Evolutionary conservation across 352 stramenopile species (phyloP), one percentile per base, ranked within the genome.

Genomic region (Phytophthora agathidicida): DNA sequence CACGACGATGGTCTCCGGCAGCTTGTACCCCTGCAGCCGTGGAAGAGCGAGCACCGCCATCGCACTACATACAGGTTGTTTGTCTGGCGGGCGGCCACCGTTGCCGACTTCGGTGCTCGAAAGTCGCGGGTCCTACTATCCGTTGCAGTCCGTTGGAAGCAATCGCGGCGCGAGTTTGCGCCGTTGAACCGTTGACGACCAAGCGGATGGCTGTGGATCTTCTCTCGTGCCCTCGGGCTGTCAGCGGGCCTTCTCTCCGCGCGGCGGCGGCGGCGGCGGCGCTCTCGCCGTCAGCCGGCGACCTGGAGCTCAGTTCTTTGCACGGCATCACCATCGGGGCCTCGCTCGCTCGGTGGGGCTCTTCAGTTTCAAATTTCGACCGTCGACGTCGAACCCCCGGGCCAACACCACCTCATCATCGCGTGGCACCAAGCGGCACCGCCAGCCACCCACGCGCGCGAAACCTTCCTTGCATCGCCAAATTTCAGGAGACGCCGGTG

Each of bases 401-500:
- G 27, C 36, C 45, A 14, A 50, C 53, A 28, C 53, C 37, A 51
- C 23, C 44, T 63, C 65, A 60, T 65, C 60, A 70, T 41, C 32
- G 22, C 26, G 16, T 16, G 31, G 23, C 54, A 49, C 22, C 50
- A 55, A 50, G 48, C 35, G 39, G 42, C 54, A 61, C 56, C 33
- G 5, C 20, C n/a, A n/a, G n/a, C n/a, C n/a, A n/a, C 28, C 9
- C 9, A 37, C 33, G 30, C 23, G 22, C 16, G 31, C 53, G 60
- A 64, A 71, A 73, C 60, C 54, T 68, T 51, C 51, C 39, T 24
- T 61, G 45, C 54, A 14, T 22, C 19, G 44, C 54, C 43, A 60
- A 68, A 64, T 49, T 60, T 65, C 56, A 73, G 68, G 55, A 68
- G 56, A 68, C 66, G 61, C 44, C 51, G 26, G 41, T 46, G 53